Percentiles rank a stretch among this genome's conserved stretches.
phyloP scores from a whole-genome alignment of 1,139 yeast species.

The Wickerhamomyces sp. region DNA sequence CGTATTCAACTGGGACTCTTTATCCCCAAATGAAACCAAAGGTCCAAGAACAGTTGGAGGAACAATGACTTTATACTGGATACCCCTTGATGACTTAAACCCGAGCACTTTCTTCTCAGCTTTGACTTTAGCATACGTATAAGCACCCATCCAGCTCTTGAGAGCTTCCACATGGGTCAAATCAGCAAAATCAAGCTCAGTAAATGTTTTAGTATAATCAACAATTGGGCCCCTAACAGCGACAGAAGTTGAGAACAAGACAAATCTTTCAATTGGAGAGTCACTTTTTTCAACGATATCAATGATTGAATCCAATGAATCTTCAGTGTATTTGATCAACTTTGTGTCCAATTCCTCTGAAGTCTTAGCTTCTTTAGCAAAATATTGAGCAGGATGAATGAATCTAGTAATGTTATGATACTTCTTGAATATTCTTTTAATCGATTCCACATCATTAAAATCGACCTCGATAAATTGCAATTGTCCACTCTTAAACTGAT shows the following conservation, averaged over 20 bases:
- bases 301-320: constrained; percentile 41
- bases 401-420: constrained; percentile 30
- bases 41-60: constrained; percentile 11
- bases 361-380: constrained; percentile 6
- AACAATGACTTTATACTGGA: constrained; percentile 7
- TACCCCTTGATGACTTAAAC: constrained; percentile 2
- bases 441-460: constrained; percentile 30
- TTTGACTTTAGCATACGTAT: constrained; percentile 42
- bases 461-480: constrained; percentile 28
- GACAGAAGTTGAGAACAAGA: constrained; percentile 46
- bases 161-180: constrained; percentile 1
- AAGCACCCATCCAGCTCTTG: constrained; percentile 32
- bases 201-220: constrained; percentile 9
- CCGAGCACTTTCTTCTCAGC: constrained; percentile 54
- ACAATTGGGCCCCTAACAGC: constrained; percentile 34
- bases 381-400: constrained; percentile 39
- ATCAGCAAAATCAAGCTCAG: constrained; percentile 37
- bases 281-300: constrained; percentile 37
- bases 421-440: constrained; percentile 29
- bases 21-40: constrained; percentile 2
- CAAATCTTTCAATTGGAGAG: constrained; percentile 44
- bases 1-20: background rate
- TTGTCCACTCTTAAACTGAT: constrained; percentile 1
- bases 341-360: constrained; percentile 24
- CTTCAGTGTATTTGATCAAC: constrained; percentile 42